Base-by-base conservation (phyloP, 2,329 filamentous ascomycete genomes). In the Aquanectria penicillioides region DNA sequence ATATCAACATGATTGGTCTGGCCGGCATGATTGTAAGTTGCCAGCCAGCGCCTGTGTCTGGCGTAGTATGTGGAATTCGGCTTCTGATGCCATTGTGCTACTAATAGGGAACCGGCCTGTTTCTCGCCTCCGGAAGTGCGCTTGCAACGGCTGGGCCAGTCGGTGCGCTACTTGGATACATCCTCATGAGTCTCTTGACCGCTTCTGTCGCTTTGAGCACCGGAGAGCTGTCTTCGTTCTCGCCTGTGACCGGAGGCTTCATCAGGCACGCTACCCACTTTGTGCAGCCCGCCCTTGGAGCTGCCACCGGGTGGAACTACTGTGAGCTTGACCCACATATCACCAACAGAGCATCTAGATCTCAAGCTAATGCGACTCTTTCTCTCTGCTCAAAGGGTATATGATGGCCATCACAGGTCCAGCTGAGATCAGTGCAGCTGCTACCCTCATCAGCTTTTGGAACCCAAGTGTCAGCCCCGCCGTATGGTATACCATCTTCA, bases 21-120 rank as follows among this genome's bases (percentile, higher is more conserved):
- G 80, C 78, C 59, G 80, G 80, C 46, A 78, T 79, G 59, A 61
- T 72, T 76, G 84, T 83, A 65, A 86, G 38, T 26, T 7, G 8
- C 13, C 10, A 28, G 5, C 2, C 22, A 17, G 3, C 13, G n/a
- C n/a, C n/a, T n/a, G n/a, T n/a, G n/a, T n/a, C n/a, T n/a, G n/a
- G n/a, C n/a, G n/a, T 15, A 3, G 13, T 0, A 7, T 15, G 1
- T 26, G 18, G 10, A 9, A 6, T 2, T 2, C 13, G 10, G 15
- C n/a, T 15, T 41, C 83, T 26, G 89, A 90, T 78, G n/a, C n/a
- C n/a, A n/a, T 81, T 92, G 9, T 92, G 92, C 72, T 87, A 93
- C 57, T 85, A 88, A 43, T 89, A 88, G 3, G 89, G 88, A 44
- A 73, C 38, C 73, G 37, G 87, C 87, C 22, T 41, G 8, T 41